Base-by-base conservation (phyloP, 2,329 filamentous ascomycete genomes). In the Aspergillus sp. region DNA sequence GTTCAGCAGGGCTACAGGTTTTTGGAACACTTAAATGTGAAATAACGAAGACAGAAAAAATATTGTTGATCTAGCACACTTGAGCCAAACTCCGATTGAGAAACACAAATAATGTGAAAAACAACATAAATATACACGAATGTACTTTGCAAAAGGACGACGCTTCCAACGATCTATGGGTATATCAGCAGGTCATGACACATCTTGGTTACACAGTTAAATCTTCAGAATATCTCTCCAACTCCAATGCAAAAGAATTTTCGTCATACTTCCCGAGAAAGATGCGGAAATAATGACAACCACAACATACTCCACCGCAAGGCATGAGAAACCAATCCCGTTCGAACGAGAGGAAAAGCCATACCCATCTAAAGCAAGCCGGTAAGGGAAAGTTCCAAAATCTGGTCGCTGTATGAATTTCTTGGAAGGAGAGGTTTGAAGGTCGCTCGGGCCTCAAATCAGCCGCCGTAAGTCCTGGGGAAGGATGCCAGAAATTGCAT, bases 271-370 rank as follows among this genome's bases (percentile, higher is more conserved):
- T n/a, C 7, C 34, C n/a, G 34, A n/a, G 15, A 37, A 37, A 37
- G 34, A n/a, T n/a, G 3, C 6, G 15, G 7, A 37, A 37, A 37
- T 15, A 37, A 4, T 27, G 39, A 19, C 8, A 50, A 51, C 47
- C 40, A n/a, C 22, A 24, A 41, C 42, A 50, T 33, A 50, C 33
- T 51, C 46, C 56, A 30, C 27, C 8, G 27, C 47, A 71, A 70
- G 68, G 68, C 72, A 75, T 72, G 73, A 74, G 69, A 76, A 76
- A 76, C 73, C 73, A 67, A 74, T 73, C 71, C 68, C 69, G 69
- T 69, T 64, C 50, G 52, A 62, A 68, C 71, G 70, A 70, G 74
- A 74, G 74, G 74, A 79, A 77, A 77, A 77, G 71, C 66, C 74
- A 74, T 77, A 71, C 70, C 73, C 65, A 72, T 63, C 73, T 71